These are phyloP conservation scores for Coemansia umbellata DNA, from an alignment of 192 early-diverging fungal species.

Conservation along the genomic window DNA sequence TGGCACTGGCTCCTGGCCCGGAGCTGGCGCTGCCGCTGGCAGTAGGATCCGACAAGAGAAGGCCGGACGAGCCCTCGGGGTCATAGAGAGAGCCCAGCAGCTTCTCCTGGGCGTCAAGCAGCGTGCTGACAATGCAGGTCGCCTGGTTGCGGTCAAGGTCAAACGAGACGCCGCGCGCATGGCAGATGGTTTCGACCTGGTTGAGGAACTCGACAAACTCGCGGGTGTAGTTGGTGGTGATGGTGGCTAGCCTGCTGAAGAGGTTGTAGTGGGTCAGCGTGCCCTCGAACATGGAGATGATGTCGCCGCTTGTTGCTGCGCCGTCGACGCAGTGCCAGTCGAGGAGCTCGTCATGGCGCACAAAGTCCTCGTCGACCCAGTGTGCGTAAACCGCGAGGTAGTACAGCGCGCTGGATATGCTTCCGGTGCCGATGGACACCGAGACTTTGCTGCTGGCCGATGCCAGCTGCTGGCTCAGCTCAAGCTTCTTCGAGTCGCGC, in stretches of 20 bases:
- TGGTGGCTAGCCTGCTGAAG: constrained; percentile 28
- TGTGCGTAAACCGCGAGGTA: constrained; percentile 39
- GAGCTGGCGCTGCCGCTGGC: background rate
- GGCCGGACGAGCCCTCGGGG: background rate
- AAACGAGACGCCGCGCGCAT: constrained; percentile 38
- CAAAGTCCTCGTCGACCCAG: constrained; percentile 30
- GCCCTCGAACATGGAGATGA: constrained; percentile 40
- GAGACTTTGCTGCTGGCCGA: constrained; percentile 20
- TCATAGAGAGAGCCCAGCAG: constrained; percentile 19
- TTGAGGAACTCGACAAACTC: constrained; percentile 51
- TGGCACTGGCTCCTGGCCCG: background rate
- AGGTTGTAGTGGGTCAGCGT: constrained; percentile 32
- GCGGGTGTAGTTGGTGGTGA: constrained; percentile 47
- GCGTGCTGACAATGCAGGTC: constrained; percentile 36
- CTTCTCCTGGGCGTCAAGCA: constrained; percentile 32
- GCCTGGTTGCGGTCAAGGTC: constrained; percentile 48
- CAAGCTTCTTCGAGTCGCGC: constrained; percentile 4
- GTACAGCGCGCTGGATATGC: constrained; percentile 12
- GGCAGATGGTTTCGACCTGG: constrained; percentile 48
- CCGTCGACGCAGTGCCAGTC: constrained; percentile 40
- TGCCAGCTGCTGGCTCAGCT: constrained; percentile 20
- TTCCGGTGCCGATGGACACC: constrained; percentile 35
- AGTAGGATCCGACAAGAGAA: background rate
- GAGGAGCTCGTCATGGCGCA: constrained; percentile 35
- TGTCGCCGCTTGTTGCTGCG: constrained; percentile 38